Evolutionary conservation across 2,329 filamentous ascomycete genomes (phyloP), one percentile per base, ranked within the genome.

Genomic region (Apiospora malaysiana): DNA sequence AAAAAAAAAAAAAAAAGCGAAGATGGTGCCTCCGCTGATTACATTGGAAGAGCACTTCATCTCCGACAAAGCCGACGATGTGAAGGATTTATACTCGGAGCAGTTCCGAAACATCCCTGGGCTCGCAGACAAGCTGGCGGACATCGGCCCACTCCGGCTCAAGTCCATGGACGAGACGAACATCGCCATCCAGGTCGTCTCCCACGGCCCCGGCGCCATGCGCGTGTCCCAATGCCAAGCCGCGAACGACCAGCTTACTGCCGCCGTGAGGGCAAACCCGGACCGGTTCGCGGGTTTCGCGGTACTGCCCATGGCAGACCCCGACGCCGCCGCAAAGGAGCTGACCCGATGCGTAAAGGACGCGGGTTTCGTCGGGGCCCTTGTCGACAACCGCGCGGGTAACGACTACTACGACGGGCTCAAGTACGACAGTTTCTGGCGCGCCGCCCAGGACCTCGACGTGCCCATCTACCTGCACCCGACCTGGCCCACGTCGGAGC

Each of bases 401-500:
- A 74, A 78, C 37, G 71, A 73, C 10, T 81, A 78, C 71, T 81
- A 80, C 59, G 79, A 81, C 46, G 74, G 76, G 10, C 72, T 74
- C 7, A 75, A 72, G 23, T 81, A 77, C 70, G 74, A 77, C 42
- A 69, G 74, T 1, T 74, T 81, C 4, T 81, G 79, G 71, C 76
- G 78, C 16, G 78, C 78, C 0, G 83, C 82, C 4, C 78, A 82
- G 68, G 80, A 83, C 25, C 79, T 88, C 0, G 83, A 86, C 70
- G 84, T 87, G 1, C 84, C 86, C 0, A 79, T 87, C 27, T 88
- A 88, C 73, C 79, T 88, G 32, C 86, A 88, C 71, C 86, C 86
- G 9, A 82, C 81, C 0, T 83, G 27, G 79, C 79, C 76, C 1
- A 43, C 76, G 2, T 72, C 69, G 5, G 32, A 81, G 78, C 56